Conservation (phyloP, 2,329 filamentous ascomycete species). For the Aspergillus sp. region DNA sequence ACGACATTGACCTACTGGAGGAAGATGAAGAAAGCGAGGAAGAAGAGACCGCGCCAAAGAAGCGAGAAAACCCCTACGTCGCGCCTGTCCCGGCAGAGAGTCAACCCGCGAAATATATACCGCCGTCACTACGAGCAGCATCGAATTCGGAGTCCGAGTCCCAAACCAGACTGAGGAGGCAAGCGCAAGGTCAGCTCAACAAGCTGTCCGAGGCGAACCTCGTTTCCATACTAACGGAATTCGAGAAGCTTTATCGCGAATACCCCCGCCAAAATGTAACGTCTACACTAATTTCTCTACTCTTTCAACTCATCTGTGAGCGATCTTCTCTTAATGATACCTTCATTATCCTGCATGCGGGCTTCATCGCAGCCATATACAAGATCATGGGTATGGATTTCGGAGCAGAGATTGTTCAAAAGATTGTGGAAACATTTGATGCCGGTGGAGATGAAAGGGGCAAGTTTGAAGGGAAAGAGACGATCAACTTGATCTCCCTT, state of each 20-base stretch:
- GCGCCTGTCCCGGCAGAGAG: slow-evolving; percentile 60
- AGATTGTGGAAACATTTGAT: slow-evolving; percentile 73
- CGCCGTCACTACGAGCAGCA: slow-evolving; percentile 74
- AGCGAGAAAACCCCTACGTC: slow-evolving; percentile 82
- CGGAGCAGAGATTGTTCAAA: slow-evolving; percentile 80
- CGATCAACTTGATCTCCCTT: slow-evolving; percentile 76
- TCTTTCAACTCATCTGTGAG: slow-evolving; percentile 78
- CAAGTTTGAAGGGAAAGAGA: slow-evolving; percentile 55
- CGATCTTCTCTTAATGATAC: slow-evolving; percentile 78
- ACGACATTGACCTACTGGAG: slow-evolving; percentile 25
- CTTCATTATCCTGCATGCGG: slow-evolving; percentile 85
- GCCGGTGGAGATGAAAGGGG: slow-evolving; percentile 56
- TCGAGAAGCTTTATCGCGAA: slow-evolving; percentile 79
- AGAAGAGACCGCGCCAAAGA: slow-evolving; percentile 43
- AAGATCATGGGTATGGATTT: slow-evolving; percentile 86
- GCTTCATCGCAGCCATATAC: slow-evolving; percentile 85
- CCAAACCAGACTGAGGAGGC: slow-evolving; percentile 68
- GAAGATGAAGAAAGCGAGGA: slow-evolving; percentile 41
- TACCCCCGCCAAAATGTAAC: slow-evolving; percentile 89
- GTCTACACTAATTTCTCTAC: slow-evolving; percentile 71
- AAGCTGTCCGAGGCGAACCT: slow-evolving; percentile 90
- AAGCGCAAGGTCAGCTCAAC: slow-evolving; percentile 87
- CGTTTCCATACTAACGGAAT: slow-evolving; percentile 75
- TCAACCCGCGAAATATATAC: slow-evolving; percentile 72
- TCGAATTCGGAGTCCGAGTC: slow-evolving; percentile 65